These are phyloP conservation scores for Termitomyces sp. DNA, from an alignment of 768 basidiomycete species.

Conservation along the genomic window DNA sequence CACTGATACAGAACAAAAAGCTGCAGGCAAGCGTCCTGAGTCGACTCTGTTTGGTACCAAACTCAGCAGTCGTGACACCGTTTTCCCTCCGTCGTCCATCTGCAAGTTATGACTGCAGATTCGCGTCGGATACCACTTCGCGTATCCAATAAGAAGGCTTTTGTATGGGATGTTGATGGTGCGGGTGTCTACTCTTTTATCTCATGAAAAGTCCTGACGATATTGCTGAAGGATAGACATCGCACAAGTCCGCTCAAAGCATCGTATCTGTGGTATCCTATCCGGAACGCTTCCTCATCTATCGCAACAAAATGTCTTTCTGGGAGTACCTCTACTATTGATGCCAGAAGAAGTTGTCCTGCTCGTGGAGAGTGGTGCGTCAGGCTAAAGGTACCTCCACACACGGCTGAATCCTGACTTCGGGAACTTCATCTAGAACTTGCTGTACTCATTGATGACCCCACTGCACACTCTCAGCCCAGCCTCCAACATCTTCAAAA, in stretches of 20 bases:
- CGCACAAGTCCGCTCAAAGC: constrained; percentile 68
- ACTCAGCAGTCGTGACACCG: background rate
- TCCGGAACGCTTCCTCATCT: constrained; percentile 91
- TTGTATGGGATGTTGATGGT: constrained; percentile 90
- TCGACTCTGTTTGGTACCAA: background rate
- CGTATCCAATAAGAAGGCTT: constrained; percentile 74
- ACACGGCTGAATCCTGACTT: constrained; percentile 4
- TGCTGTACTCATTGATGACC: constrained; percentile 75
- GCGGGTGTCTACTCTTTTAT: constrained; percentile 5
- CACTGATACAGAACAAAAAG: background rate
- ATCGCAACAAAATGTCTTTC: constrained; percentile 93
- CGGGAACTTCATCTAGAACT: constrained; percentile 41
- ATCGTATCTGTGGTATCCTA: constrained; percentile 81
- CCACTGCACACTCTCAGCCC: constrained; percentile 47
- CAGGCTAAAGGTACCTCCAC: constrained; percentile 3
- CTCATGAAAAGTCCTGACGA: constrained; percentile 8
- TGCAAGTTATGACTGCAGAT: constrained; percentile 13
- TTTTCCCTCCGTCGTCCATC: background rate
- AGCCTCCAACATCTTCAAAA: constrained; percentile 36
- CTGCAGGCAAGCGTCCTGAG: background rate
- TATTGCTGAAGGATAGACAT: constrained; percentile 50
- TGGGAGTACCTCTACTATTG: constrained; percentile 85
- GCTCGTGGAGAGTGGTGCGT: constrained; percentile 74
- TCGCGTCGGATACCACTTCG: constrained; percentile 50
- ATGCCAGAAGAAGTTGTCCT: constrained; percentile 91